phyloP scores from a whole-genome alignment of 257 asterid species.

The Primulina eburnea region DNA sequence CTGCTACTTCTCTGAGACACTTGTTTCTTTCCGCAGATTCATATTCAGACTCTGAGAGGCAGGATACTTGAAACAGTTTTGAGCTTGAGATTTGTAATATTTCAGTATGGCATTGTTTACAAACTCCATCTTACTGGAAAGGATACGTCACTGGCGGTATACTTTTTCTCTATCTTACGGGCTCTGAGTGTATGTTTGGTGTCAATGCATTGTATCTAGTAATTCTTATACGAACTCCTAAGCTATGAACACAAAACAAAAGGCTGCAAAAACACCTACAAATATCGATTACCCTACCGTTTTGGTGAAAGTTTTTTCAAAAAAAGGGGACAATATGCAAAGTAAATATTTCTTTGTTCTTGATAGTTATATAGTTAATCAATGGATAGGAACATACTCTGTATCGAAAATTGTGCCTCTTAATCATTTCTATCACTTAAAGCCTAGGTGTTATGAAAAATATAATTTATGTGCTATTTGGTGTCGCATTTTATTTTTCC shows the following conservation, averaged over 20 bases:
- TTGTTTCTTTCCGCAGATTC: conserved; percentile 54
- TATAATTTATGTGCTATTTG: not conserved
- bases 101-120: conserved; percentile 95
- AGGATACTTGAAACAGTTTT: conserved; percentile 91
- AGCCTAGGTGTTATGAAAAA: not conserved
- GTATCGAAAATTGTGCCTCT: too few species aligned
- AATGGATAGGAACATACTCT: too few species aligned
- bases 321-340: too few species aligned
- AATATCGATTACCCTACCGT: not conserved
- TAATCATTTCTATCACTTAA: too few species aligned
- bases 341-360: too few species aligned
- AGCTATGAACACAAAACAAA: conserved; percentile 4
- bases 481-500: not conserved
- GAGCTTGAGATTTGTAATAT: conserved; percentile 86
- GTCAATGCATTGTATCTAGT: conserved; percentile 9
- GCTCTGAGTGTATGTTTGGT: conserved; percentile 3
- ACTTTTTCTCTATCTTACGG: conserved; percentile 17
- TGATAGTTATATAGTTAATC: too few species aligned
- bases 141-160: conserved; percentile 91
- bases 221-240: conserved; percentile 11
- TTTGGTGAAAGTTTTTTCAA: not conserved
- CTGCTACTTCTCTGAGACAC: not conserved
- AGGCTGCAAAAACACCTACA: conserved; percentile 15
- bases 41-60: conserved; percentile 92
- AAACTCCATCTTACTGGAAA: conserved; percentile 73